These are phyloP conservation scores for Blastomyces emzantsi DNA, from an alignment of 2,329 filamentous ascomycete genomes.

Conservation along the genomic window DNA sequence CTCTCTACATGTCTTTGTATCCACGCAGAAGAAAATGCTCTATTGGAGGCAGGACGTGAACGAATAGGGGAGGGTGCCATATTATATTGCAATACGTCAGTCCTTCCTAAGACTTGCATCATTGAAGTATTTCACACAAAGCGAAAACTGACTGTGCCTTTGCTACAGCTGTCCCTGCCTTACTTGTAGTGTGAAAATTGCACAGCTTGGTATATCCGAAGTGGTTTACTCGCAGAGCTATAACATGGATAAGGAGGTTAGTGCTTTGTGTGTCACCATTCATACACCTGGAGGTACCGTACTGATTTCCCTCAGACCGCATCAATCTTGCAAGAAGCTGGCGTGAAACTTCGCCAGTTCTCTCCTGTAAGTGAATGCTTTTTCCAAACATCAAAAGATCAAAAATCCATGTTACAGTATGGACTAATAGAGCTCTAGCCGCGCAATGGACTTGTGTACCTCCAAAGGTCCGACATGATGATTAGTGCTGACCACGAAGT, in stretches of 20 bases:
- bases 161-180: constrained; percentile 70
- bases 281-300: constrained; percentile 6
- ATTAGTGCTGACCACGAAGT: neutral
- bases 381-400: neutral
- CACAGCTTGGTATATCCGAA: constrained; percentile 89
- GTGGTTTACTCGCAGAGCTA: constrained; percentile 93
- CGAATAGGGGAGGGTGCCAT: constrained; percentile 73
- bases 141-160: constrained; percentile 11
- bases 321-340: constrained; percentile 70
- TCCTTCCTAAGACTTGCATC: constrained; percentile 7
- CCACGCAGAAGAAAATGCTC: constrained; percentile 96
- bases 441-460: constrained; percentile 54
- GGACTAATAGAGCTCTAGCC: constrained; percentile 38
- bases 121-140: neutral
- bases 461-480: constrained; percentile 38
- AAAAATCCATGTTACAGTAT: constrained; percentile 9
- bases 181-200: constrained; percentile 98
- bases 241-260: constrained; percentile 73
- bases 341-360: constrained; percentile 79
- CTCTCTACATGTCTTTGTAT: constrained; percentile 87
- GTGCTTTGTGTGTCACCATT: constrained; percentile 13
- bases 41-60: constrained; percentile 88
- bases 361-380: constrained; percentile 55
- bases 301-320: constrained; percentile 48
- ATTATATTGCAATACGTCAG: constrained; percentile 78